These are phyloP conservation scores for Biscogniauxia mediterranea DNA, from an alignment of 2,329 filamentous ascomycete genomes.

Conservation along the genomic window DNA sequence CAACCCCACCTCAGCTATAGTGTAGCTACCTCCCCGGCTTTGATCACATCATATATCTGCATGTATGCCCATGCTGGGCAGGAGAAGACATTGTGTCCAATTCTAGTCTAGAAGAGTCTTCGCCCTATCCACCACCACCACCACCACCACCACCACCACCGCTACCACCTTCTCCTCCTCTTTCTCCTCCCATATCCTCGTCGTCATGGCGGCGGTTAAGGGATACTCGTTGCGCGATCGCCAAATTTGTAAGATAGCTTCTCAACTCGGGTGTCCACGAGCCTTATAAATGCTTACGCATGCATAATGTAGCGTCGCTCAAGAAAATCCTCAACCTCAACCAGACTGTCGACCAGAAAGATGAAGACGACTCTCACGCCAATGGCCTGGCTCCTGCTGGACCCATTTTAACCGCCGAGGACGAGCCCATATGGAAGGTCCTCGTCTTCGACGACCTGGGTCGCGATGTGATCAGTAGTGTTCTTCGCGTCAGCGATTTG, in stretches of 20 bases:
- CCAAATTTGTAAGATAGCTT: constrained; percentile 28
- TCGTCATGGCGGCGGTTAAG: constrained; percentile 28
- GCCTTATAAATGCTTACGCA: not conserved
- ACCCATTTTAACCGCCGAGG: constrained; percentile 81
- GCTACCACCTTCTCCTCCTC: too few relatives aligned
- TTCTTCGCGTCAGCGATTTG: constrained; percentile 89
- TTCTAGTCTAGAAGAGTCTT: too few relatives aligned
- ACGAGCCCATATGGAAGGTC: constrained; percentile 96
- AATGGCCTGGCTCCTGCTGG: constrained; percentile 67
- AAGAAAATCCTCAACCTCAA: constrained; percentile 97
- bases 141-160: not conserved
- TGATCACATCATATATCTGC: not conserved
- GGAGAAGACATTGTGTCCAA: not conserved
- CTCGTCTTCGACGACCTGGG: constrained; percentile 91
- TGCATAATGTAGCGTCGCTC: constrained; percentile 63
- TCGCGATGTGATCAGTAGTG: constrained; percentile 94
- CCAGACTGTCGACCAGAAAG: constrained; percentile 61
- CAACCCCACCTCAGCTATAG: not conserved
- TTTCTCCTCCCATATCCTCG: not conserved
- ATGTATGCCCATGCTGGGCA: not conserved
- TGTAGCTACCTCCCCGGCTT: not conserved
- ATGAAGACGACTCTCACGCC: constrained; percentile 60
- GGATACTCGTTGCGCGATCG: constrained; percentile 32
- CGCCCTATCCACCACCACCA: not conserved
- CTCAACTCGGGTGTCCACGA: not conserved